A percentile compares a stretch with the other conserved stretches of the same genome.
Evolutionary conservation across 768 basidiomycete genomes (phyloP).

Genomic region (Leccinum aurantiacum): DNA sequence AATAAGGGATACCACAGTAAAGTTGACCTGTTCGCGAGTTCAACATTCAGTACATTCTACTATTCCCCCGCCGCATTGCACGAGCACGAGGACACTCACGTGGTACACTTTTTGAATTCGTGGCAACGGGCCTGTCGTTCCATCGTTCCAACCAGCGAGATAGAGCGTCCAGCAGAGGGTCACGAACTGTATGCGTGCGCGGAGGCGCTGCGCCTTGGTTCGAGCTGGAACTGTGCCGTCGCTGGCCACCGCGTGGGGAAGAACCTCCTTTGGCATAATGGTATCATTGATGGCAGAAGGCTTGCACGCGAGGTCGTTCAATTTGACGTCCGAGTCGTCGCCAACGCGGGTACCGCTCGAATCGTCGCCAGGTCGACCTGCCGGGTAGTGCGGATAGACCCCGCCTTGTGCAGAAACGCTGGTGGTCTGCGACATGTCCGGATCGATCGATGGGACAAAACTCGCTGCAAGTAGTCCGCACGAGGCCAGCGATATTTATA

Average conservation of each 20-base stretch:
- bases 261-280: not conserved
- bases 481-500: constrained; percentile 2
- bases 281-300: not conserved
- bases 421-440: constrained; percentile 16
- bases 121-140: constrained; percentile 39
- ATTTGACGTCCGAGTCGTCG: constrained; percentile 3
- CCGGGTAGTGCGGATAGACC: constrained; percentile 11
- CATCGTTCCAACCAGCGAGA: constrained; percentile 41
- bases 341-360: not conserved
- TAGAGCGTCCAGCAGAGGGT: constrained; percentile 38
- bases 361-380: constrained; percentile 2
- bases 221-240: not conserved
- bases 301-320: constrained; percentile 7
- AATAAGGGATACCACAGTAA: constrained; percentile 41
- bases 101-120: constrained; percentile 38
- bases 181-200: constrained; percentile 31
- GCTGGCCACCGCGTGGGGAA: not conserved
- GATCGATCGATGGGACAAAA: not conserved
- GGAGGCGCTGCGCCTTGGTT: constrained; percentile 24
- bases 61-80: not conserved
- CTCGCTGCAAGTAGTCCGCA: not conserved
- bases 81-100: constrained; percentile 19
- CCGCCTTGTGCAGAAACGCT: constrained; percentile 1
- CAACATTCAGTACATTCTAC: not conserved
- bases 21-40: constrained; percentile 33